These are phyloP conservation scores for Rutstroemia sp. DNA, from an alignment of 2,329 filamentous ascomycete species.

Conservation along the genomic window DNA sequence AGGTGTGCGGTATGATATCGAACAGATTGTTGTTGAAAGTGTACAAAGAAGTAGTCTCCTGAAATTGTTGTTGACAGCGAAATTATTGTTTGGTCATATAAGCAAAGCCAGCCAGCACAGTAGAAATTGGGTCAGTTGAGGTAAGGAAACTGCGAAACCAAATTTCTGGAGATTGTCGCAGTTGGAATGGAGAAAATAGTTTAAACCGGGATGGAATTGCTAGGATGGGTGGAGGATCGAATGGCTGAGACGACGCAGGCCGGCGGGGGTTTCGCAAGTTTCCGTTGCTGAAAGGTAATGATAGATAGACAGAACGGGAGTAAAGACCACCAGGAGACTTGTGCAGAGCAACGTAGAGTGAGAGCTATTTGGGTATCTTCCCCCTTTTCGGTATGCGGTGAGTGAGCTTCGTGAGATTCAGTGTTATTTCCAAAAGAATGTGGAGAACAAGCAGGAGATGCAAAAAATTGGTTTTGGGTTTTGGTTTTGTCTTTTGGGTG, in stretches of 20 bases:
- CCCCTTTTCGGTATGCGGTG: too few species aligned
- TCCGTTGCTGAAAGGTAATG: constrained; percentile 1
- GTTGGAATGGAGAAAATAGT: constrained; percentile 9
- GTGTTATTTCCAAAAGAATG: not conserved
- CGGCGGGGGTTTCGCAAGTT: constrained; percentile 6
- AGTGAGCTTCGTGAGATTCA: too few species aligned
- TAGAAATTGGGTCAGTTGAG: not conserved
- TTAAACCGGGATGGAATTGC: constrained; percentile 8
- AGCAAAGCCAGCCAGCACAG: not conserved
- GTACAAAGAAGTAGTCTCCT: not conserved
- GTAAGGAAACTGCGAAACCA: constrained; percentile 4
- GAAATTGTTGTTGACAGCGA: not conserved
- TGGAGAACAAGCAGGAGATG: not conserved
- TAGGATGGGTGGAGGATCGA: constrained; percentile 7
- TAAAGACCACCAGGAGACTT: not conserved
- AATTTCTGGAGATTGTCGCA: constrained; percentile 8
- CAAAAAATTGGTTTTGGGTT: not conserved
- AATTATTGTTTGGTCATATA: not conserved
- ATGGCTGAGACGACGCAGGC: constrained; percentile 10
- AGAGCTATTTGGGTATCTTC: not conserved
- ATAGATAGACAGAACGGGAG: too few species aligned
- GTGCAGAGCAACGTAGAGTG: not conserved
- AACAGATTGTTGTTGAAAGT: not conserved
- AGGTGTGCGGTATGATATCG: not conserved
- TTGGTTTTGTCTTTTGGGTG: too few species aligned